phyloP scores from a whole-genome alignment of 495 filamentous ascomycete species.

The Neurospora sp. region DNA sequence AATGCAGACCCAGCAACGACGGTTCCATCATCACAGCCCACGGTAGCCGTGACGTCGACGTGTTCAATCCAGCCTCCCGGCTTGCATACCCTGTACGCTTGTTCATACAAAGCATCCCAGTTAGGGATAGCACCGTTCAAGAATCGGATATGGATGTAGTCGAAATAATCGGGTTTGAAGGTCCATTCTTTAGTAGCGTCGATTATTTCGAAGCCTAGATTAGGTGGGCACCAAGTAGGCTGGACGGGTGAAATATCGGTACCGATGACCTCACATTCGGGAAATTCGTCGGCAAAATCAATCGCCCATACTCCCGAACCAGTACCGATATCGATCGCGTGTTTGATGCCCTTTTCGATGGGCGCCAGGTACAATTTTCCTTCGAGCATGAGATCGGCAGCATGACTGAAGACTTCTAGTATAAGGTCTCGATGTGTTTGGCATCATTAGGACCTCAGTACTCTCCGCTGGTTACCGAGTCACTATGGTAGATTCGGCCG shows the following conservation, averaged over 20 bases:
- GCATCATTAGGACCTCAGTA: not conserved
- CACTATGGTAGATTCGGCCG: conserved; percentile 26
- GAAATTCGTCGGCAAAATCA: conserved; percentile 15
- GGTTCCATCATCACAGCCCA: not conserved
- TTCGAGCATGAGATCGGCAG: not conserved
- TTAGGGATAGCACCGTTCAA: conserved; percentile 41
- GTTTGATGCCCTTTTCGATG: not conserved
- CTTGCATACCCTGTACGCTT: conserved; percentile 34
- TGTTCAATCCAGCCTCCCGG: conserved; percentile 43
- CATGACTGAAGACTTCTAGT: not conserved
- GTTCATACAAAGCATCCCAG: conserved; percentile 33
- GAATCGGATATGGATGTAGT: conserved; percentile 44
- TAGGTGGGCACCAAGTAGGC: conserved; percentile 43
- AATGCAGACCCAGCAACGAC: conserved; percentile 15
- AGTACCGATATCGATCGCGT: conserved; percentile 12
- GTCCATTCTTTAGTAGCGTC: conserved; percentile 47
- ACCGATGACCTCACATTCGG: conserved; percentile 27
- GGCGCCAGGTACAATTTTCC: not conserved
- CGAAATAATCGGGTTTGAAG: conserved; percentile 33
- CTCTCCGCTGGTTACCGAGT: not conserved
- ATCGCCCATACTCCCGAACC: conserved; percentile 19
- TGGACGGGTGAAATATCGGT: conserved; percentile 45
- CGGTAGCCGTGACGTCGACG: not conserved
- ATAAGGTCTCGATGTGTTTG: not conserved
- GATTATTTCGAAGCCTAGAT: conserved; percentile 43